These are phyloP conservation scores for Pseudotsuga menziesii DNA, from an alignment of 75 land plant genomes.

Conservation along the genomic window DNA sequence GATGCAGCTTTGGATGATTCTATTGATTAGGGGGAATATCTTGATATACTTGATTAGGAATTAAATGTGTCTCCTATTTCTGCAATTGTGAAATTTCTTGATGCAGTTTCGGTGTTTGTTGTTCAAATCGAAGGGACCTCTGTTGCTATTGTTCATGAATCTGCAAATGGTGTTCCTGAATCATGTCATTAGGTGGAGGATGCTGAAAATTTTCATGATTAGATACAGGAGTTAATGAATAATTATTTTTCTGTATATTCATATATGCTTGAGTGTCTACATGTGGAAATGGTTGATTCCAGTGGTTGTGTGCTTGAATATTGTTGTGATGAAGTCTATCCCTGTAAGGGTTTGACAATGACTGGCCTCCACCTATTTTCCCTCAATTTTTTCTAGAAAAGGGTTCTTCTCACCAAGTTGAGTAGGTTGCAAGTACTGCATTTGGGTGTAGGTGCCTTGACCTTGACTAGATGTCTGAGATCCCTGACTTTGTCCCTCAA, in stretches of 20 bases:
- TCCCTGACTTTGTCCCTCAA: background rate
- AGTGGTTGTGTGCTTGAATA: background rate
- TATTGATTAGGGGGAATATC: background rate
- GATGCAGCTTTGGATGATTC: background rate
- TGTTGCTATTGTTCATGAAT: background rate
- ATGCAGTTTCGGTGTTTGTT: background rate
- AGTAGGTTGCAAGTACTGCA: background rate
- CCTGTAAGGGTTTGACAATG: background rate
- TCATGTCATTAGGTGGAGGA: background rate
- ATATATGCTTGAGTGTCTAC: background rate
- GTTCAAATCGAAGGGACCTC: background rate
- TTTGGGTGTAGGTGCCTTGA: background rate
- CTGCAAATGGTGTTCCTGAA: slow-evolving; percentile 5
- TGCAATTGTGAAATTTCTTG: background rate
- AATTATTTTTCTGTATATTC: background rate
- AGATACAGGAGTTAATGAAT: background rate
- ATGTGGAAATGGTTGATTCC: background rate
- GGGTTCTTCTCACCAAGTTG: background rate
- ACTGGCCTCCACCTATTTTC: background rate
- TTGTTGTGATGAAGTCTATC: background rate
- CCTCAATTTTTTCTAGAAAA: background rate
- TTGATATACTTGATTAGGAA: background rate
- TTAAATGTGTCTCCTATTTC: background rate
- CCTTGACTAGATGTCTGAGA: background rate
- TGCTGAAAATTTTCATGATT: background rate